These are phyloP conservation scores for Graphilbum sp. DNA, from an alignment of 2,329 filamentous ascomycete species.

Conservation along the genomic window DNA sequence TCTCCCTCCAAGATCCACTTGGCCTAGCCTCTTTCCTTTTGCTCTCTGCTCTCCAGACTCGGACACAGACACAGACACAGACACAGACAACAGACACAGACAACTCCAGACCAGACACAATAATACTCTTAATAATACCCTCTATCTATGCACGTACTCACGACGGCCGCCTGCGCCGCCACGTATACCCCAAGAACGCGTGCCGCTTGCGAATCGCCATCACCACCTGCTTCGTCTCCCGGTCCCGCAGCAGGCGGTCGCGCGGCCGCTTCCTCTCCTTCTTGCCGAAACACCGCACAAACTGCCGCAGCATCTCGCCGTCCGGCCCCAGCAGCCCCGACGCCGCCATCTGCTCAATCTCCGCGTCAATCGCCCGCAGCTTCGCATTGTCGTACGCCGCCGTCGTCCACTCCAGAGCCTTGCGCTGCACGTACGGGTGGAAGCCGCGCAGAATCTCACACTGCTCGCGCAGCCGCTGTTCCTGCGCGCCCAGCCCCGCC, in stretches of 20 bases:
- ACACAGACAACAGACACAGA: no score
- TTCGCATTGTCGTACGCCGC: slow-evolving; percentile 30
- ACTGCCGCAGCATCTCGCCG: slow-evolving; percentile 29
- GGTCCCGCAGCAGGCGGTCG: slow-evolving; percentile 73
- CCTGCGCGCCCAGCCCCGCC: not conserved
- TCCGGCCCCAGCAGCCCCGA: slow-evolving; percentile 18
- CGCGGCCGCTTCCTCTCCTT: slow-evolving; percentile 64
- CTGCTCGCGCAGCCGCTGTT: not conserved
- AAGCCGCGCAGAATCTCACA: slow-evolving; percentile 20
- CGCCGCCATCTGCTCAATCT: slow-evolving; percentile 23
- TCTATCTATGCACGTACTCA: not conserved
- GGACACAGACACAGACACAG: no score
- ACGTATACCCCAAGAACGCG: slow-evolving; percentile 84
- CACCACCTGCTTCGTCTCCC: slow-evolving; percentile 45
- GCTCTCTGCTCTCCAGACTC: no score
- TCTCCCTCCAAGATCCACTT: slow-evolving; percentile 15
- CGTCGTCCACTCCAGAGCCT: slow-evolving; percentile 28
- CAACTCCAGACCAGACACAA: no score
- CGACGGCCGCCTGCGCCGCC: slow-evolving; percentile 34
- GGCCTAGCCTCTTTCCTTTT: no score
- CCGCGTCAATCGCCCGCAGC: slow-evolving; percentile 30
- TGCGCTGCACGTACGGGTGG: slow-evolving; percentile 22
- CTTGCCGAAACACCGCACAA: slow-evolving; percentile 33
- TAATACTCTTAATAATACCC: slow-evolving; percentile 1
- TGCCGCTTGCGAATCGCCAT: slow-evolving; percentile 66